Evolutionary conservation across 1,139 yeast species (phyloP).

Genomic region (Debaryomyces nepalensis): DNA sequence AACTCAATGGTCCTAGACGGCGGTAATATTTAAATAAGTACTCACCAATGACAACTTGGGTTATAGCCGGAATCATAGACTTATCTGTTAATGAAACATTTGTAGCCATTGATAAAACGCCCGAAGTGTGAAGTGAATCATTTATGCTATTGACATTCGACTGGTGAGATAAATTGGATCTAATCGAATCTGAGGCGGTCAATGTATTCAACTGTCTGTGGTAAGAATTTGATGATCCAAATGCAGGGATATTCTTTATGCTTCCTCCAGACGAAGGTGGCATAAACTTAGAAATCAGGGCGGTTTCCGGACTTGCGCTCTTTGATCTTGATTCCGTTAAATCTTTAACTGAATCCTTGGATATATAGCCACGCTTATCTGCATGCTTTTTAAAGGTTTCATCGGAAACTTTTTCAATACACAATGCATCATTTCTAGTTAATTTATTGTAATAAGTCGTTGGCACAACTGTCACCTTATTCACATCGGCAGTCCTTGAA

Average conservation of each 20-base stretch:
- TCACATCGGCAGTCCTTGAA: slow-evolving; percentile 57
- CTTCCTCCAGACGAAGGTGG: slow-evolving; percentile 21
- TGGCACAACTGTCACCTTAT: slow-evolving; percentile 66
- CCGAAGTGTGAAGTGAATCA: slow-evolving; percentile 41
- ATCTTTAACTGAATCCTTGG: slow-evolving; percentile 24
- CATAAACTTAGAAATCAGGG: slow-evolving; percentile 22
- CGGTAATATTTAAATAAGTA: slow-evolving; percentile 86
- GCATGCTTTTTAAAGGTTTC: slow-evolving; percentile 52
- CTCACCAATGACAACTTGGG: slow-evolving; percentile 94
- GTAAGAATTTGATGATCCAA: slow-evolving; percentile 22
- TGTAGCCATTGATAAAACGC: slow-evolving; percentile 62
- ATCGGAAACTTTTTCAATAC: slow-evolving; percentile 50
- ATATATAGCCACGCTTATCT: slow-evolving; percentile 52
- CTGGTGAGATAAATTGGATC: slow-evolving; percentile 39
- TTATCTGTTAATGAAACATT: slow-evolving; percentile 72
- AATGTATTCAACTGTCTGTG: slow-evolving; percentile 4
- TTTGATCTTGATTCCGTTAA: slow-evolving; percentile 2
- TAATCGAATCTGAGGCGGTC: slow-evolving; percentile 27
- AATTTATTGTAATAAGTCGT: slow-evolving; percentile 64
- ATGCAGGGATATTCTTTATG: slow-evolving; percentile 1
- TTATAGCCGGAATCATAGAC: slow-evolving; percentile 82
- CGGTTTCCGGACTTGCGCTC: slow-evolving; percentile 14
- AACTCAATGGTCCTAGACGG: slow-evolving; percentile 71
- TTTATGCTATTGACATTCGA: slow-evolving; percentile 32
- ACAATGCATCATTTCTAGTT: slow-evolving; percentile 46